Evolutionary conservation across 805 yeast species (phyloP), one percentile per base, ranked within the genome.

Genomic region (Metschnikowia drakensbergensis): DNA sequence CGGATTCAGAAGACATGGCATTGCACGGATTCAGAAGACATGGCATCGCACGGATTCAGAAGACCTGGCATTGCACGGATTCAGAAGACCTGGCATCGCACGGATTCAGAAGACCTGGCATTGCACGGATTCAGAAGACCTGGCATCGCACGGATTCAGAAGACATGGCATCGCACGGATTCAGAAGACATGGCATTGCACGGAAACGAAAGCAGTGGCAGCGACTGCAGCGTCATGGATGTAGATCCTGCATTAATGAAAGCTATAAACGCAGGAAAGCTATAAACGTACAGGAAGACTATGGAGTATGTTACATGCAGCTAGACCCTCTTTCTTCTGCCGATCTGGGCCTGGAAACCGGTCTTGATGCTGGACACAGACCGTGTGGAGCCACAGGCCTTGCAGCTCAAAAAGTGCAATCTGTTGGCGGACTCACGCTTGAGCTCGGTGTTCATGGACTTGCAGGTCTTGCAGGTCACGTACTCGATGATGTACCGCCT

Each of bases 281-380:
- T 29, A 7, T 8, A 29, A 7, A 29, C 31, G 10, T 9, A 9
- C 26, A 8, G 7, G 9, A n/a, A 30, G 17, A 30, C 17, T 23
- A 27, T 25, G 29, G 10, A 25, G 43, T 40, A 31, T 40, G 31
- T 23, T 42, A 33, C 45, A 42, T 41, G 44, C 49, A 35, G 37
- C 32, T 57, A 66, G 49, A 58, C 75, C 72, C 76, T 86, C 82
- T 83, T 87, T 84, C 92, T 87, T 71, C 86, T 85, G 60, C 96
- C 96, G 63, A 88, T 84, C 66, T 88, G 92, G 60, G 99, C 99
- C 78, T 91, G 97, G 96, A 88, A 94, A 86, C 99, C 99, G 43
- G 97, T 88, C 83, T 95, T 94, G 72, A 94, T 94, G 41, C 97
- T 89, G 59, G 94, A 83, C 49, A 94, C 99, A 44, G 97, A 90